Evolutionary conservation across 2,329 filamentous ascomycete genomes (phyloP).

Genomic region (Paecilomyces sp.): DNA sequence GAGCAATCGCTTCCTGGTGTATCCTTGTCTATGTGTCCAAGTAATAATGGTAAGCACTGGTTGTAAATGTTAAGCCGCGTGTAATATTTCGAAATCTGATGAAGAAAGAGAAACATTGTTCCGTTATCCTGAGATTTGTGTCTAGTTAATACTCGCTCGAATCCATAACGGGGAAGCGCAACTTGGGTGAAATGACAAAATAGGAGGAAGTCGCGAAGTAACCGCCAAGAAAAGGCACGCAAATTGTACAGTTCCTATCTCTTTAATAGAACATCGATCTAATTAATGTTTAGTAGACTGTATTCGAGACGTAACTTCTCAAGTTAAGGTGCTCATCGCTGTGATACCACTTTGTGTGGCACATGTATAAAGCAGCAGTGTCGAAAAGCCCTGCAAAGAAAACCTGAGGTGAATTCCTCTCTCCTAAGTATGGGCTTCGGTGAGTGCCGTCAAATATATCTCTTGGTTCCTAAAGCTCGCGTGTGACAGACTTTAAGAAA

Average conservation of each 20-base stretch:
- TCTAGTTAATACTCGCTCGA: background rate
- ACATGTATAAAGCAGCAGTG: too few relatives aligned
- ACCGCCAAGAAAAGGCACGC: background rate
- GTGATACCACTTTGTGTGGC: too few relatives aligned
- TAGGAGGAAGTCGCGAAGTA: background rate
- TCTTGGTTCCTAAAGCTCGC: too few relatives aligned
- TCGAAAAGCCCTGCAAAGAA: too few relatives aligned
- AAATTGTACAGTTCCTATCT: background rate
- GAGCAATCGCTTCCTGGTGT: background rate
- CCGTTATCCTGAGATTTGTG: background rate
- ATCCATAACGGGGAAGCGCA: background rate
- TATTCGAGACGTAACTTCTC: too few relatives aligned
- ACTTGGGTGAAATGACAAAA: background rate
- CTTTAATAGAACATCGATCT: too few relatives aligned
- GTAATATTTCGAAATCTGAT: background rate
- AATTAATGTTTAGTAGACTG: too few relatives aligned
- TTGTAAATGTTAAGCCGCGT: background rate
- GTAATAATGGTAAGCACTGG: background rate
- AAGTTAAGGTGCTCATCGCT: too few relatives aligned
- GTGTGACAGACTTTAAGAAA: too few relatives aligned
- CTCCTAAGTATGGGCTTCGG: too few relatives aligned
- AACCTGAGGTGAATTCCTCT: too few relatives aligned
- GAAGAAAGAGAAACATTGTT: background rate
- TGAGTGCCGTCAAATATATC: too few relatives aligned
- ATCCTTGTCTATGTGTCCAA: background rate